These are phyloP conservation scores for Senna tora DNA, from an alignment of 306 rosid genomes.

Conservation along the genomic window DNA sequence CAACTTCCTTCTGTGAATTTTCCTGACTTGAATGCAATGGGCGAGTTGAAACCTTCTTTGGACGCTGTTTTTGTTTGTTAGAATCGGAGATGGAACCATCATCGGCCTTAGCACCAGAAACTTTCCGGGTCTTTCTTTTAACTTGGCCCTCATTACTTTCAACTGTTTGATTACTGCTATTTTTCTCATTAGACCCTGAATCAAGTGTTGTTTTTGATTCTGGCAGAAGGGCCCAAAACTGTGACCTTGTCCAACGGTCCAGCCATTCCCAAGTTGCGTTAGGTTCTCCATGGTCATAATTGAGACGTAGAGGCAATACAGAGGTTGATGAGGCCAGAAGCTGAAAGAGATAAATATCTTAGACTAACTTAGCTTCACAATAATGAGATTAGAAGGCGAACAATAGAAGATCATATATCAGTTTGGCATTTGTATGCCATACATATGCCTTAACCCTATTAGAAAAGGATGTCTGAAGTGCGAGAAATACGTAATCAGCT, in stretches of 20 bases:
- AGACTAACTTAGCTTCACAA: conserved; percentile 7
- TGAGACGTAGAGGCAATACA: conserved; percentile 31
- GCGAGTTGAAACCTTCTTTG: conserved; percentile 32
- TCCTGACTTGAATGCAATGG: conserved; percentile 38
- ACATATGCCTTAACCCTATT: conserved; percentile 2
- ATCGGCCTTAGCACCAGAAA: conserved; percentile 21
- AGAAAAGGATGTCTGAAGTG: not conserved
- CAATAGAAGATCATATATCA: not conserved
- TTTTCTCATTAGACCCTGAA: conserved; percentile 30
- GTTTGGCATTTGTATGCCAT: not conserved
- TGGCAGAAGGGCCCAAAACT: conserved; percentile 43
- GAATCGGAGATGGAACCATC: conserved; percentile 28
- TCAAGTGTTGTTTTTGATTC: conserved; percentile 18
- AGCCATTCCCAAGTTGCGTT: conserved; percentile 47
- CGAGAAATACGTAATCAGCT: not conserved
- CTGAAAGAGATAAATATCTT: conserved; percentile 27
- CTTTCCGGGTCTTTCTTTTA: conserved; percentile 36
- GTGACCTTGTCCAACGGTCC: conserved; percentile 48
- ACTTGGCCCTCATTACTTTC: conserved; percentile 22
- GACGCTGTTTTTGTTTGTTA: conserved; percentile 31
- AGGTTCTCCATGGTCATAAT: conserved; percentile 36
- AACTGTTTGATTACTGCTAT: conserved; percentile 19
- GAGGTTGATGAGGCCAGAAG: conserved; percentile 47
- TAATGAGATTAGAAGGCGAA: not conserved
- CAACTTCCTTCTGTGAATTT: conserved; percentile 38